Evolutionary conservation across 2,329 filamentous ascomycete species (phyloP).

Genomic region (Blastomyces parvus): DNA sequence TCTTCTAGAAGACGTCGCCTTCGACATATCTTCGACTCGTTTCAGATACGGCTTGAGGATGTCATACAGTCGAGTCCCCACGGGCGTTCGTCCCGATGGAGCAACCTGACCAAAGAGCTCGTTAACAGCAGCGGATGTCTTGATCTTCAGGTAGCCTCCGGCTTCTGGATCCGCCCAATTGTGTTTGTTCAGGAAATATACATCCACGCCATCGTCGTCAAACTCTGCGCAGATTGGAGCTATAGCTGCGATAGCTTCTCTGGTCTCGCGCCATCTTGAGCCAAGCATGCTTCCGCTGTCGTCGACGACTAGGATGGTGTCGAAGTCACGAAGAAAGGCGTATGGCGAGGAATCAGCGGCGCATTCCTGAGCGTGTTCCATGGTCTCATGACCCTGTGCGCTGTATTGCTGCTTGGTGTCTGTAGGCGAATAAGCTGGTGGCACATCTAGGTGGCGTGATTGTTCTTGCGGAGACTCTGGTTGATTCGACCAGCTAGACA

Average conservation of each 20-base stretch:
- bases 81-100: slow-evolving; percentile 52
- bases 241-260: slow-evolving; percentile 60
- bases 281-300: slow-evolving; percentile 83
- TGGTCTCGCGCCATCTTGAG: slow-evolving; percentile 64
- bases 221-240: slow-evolving; percentile 70
- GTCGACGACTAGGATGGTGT: slow-evolving; percentile 85
- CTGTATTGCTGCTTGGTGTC: background rate
- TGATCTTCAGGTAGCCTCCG: slow-evolving; percentile 57
- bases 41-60: slow-evolving; percentile 67
- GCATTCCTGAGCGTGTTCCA: background rate
- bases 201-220: slow-evolving; percentile 77
- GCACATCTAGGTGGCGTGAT: background rate
- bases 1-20: slow-evolving; percentile 30
- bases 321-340: slow-evolving; percentile 66
- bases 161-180: slow-evolving; percentile 31
- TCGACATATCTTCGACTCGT: slow-evolving; percentile 39
- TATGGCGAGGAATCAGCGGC: slow-evolving; percentile 53
- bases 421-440: slow-evolving; percentile 15
- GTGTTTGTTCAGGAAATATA: slow-evolving; percentile 77
- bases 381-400: background rate
- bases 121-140: slow-evolving; percentile 47
- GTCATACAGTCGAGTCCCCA: slow-evolving; percentile 57
- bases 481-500: too few relatives aligned
- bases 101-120: slow-evolving; percentile 56
- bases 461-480: background rate